Percentiles rank a stretch among this genome's conserved stretches.
Conservation (phyloP, 179 eudicot genomes). For the Amaranthus tricolor region DNA sequence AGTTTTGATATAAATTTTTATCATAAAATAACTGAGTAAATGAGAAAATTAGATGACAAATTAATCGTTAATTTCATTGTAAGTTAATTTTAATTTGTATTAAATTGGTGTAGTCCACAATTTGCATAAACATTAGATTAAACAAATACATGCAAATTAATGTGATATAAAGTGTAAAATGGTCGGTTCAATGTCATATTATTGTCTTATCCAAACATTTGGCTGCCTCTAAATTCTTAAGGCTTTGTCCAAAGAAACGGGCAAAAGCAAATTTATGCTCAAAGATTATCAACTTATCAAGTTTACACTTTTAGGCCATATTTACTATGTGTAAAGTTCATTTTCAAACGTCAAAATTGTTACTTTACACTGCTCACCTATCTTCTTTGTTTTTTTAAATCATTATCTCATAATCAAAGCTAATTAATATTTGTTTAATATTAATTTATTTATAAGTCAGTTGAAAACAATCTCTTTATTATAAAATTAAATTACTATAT, state of each 20-base stretch:
- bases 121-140: neutral
- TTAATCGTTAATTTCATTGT: no score
- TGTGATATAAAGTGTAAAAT: neutral
- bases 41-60: no score
- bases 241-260: neutral
- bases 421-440: no score
- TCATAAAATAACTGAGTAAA: no score
- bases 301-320: neutral
- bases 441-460: no score
- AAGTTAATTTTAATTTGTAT: no score
- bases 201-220: neutral
- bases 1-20: no score
- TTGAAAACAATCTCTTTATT: no score
- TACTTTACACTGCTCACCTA: neutral
- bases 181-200: neutral
- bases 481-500: no score
- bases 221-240: neutral
- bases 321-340: neutral
- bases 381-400: no score
- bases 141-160: neutral
- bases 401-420: neutral
- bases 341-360: neutral
- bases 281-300: neutral
- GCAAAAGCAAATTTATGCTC: neutral
- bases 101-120: neutral